Percentiles rank a stretch among this genome's conserved stretches.
These are phyloP conservation scores for Arctium minus DNA, from an alignment of 129 eudicot genomes.

Conservation along the genomic window DNA sequence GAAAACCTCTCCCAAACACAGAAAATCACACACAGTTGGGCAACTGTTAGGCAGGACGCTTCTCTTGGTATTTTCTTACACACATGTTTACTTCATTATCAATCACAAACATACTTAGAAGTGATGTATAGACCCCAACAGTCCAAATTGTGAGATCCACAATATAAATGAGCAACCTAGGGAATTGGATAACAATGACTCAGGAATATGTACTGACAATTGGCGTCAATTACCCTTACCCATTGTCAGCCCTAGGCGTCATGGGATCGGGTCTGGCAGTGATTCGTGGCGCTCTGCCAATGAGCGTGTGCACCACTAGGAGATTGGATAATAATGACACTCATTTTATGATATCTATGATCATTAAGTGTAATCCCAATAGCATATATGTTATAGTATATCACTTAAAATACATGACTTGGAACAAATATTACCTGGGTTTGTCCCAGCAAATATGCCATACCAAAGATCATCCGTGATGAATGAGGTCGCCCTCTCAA, in stretches of 20 bases:
- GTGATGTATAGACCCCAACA: too few species aligned
- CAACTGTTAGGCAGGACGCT: too few species aligned
- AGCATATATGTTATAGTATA: background rate
- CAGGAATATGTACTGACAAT: too few species aligned
- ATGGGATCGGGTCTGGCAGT: too few species aligned
- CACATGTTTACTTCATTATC: too few species aligned
- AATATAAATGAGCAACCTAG: background rate
- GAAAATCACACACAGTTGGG: too few species aligned
- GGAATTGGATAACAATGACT: background rate
- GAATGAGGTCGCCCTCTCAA: slow-evolving; percentile 82
- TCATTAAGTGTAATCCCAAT: background rate
- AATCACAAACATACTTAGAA: too few species aligned
- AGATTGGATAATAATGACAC: background rate
- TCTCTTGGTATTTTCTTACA: too few species aligned
- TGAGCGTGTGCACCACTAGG: background rate
- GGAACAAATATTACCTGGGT: slow-evolving; percentile 55
- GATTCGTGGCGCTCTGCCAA: too few species aligned
- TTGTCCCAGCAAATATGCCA: slow-evolving; percentile 77
- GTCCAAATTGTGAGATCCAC: background rate
- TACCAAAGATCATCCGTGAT: slow-evolving; percentile 82
- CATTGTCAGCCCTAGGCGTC: too few species aligned
- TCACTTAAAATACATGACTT: background rate
- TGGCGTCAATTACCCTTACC: too few species aligned
- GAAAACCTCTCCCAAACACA: too few species aligned
- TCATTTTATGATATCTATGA: background rate